Conservation (phyloP, 805 yeast species). For the Ogataea saltuana region DNA sequence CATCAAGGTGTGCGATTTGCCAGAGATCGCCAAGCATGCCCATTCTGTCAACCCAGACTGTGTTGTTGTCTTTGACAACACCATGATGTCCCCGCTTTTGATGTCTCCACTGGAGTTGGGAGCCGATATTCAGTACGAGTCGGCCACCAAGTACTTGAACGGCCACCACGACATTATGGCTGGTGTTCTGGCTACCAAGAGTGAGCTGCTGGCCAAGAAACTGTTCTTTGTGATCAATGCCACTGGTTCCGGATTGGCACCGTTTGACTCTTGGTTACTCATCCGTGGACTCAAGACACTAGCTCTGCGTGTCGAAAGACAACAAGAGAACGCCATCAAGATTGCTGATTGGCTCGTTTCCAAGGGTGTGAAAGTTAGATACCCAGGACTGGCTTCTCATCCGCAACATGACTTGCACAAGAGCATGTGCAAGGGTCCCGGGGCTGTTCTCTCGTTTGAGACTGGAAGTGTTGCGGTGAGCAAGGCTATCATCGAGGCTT, state of each 20-base stretch:
- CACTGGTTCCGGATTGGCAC: slow-evolving; percentile 88
- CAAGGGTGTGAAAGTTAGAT: slow-evolving; percentile 75
- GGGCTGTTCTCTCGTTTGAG: slow-evolving; percentile 87
- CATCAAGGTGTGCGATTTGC: slow-evolving; percentile 82
- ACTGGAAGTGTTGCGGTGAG: slow-evolving; percentile 72
- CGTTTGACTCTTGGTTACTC: slow-evolving; percentile 90
- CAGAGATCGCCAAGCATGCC: slow-evolving; percentile 62
- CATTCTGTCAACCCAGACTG: slow-evolving; percentile 67
- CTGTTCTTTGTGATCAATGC: slow-evolving; percentile 81
- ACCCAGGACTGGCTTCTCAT: slow-evolving; percentile 80
- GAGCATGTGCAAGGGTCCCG: slow-evolving; percentile 78
- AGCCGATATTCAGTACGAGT: slow-evolving; percentile 89
- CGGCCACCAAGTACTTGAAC: slow-evolving; percentile 88
- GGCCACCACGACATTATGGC: slow-evolving; percentile 99
- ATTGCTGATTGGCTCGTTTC: slow-evolving; percentile 73
- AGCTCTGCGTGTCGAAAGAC: slow-evolving; percentile 82
- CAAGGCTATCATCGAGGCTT: slow-evolving; percentile 71
- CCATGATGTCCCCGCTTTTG: slow-evolving; percentile 93
- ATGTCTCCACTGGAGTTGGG: slow-evolving; percentile 85
- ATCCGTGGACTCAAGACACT: slow-evolving; percentile 87
- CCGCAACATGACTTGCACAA: slow-evolving; percentile 81
- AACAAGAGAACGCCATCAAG: slow-evolving; percentile 75
- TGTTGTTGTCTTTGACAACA: slow-evolving; percentile 85
- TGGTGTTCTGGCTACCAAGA: slow-evolving; percentile 78
- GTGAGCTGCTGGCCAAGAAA: slow-evolving; percentile 61